A percentile compares a stretch with the other conserved stretches of the same genome.
Evolutionary conservation across 2,329 filamentous ascomycete species (phyloP).

Genomic region (Sphaerostilbella broomeana): DNA sequence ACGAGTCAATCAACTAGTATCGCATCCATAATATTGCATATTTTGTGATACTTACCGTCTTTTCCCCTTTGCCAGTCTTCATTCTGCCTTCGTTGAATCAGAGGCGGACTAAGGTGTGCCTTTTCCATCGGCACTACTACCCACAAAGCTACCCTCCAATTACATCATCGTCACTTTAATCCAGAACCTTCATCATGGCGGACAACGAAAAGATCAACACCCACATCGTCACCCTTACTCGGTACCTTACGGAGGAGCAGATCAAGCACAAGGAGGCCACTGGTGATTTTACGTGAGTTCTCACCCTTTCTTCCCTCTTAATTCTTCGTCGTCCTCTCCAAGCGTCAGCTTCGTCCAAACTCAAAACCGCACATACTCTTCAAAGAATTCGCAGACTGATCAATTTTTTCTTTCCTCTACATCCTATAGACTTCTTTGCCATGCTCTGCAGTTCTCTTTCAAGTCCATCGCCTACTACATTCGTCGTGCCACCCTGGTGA

Average conservation of each 20-base stretch:
- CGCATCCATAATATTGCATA: too few relatives aligned
- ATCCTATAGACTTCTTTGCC: constrained; percentile 73
- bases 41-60: too few relatives aligned
- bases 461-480: constrained; percentile 99
- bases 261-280: constrained; percentile 88
- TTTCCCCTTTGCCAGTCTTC: too few relatives aligned
- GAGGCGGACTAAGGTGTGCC: too few relatives aligned
- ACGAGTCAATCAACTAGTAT: too few relatives aligned
- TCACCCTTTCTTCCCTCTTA: background rate
- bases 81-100: too few relatives aligned
- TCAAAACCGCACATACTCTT: background rate
- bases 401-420: background rate
- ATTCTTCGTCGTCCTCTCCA: background rate
- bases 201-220: constrained; percentile 79
- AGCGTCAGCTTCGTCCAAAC: background rate
- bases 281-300: constrained; percentile 89
- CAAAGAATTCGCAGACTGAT: background rate
- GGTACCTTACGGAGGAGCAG: constrained; percentile 95
- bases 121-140: too few relatives aligned
- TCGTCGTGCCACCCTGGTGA: constrained; percentile 88
- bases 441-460: constrained; percentile 98
- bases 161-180: constrained; percentile 12
- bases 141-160: constrained; percentile 3
- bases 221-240: constrained; percentile 89
- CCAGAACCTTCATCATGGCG: constrained; percentile 22